Percentiles rank a stretch among this genome's conserved stretches.
These are phyloP conservation scores for Platismatia glauca DNA, from an alignment of 495 filamentous ascomycete genomes.

Conservation along the genomic window DNA sequence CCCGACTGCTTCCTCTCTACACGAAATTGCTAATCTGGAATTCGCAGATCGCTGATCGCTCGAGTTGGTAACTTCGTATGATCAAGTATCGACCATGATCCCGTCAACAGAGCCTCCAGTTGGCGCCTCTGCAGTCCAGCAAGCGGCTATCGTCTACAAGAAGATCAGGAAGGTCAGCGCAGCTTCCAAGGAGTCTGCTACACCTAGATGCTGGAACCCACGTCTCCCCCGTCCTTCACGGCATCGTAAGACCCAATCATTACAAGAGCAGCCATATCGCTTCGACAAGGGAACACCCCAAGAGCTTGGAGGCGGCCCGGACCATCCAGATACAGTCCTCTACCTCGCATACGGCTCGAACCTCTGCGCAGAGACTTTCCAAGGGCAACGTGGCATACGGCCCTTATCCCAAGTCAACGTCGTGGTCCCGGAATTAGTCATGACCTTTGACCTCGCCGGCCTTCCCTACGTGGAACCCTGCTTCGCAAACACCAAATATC, in stretches of 20 bases:
- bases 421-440: conserved; percentile 60
- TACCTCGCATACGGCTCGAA: conserved; percentile 98
- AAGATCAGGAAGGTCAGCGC: neutral
- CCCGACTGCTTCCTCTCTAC: neutral
- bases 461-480: conserved; percentile 85
- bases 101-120: neutral
- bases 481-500: conserved; percentile 70
- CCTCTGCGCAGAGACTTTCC: conserved; percentile 65
- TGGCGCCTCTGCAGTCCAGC: neutral
- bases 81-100: neutral
- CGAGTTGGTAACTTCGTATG: neutral
- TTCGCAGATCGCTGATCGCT: neutral
- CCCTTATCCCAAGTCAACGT: conserved; percentile 74
- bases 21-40: neutral
- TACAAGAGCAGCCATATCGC: conserved; percentile 13
- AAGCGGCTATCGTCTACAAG: conserved; percentile 1
- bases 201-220: neutral
- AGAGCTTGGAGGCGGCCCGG: neutral
- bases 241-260: conserved; percentile 9
- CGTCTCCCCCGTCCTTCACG: conserved; percentile 5
- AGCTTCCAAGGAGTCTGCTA: neutral
- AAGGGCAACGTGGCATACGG: conserved; percentile 61
- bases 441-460: conserved; percentile 81
- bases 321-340: conserved; percentile 49
- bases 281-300: neutral